Evolutionary conservation across 169 alveolate genomes (phyloP), one percentile per base, ranked within the genome.

Genomic region (Plasmodium billcollinsi): DNA sequence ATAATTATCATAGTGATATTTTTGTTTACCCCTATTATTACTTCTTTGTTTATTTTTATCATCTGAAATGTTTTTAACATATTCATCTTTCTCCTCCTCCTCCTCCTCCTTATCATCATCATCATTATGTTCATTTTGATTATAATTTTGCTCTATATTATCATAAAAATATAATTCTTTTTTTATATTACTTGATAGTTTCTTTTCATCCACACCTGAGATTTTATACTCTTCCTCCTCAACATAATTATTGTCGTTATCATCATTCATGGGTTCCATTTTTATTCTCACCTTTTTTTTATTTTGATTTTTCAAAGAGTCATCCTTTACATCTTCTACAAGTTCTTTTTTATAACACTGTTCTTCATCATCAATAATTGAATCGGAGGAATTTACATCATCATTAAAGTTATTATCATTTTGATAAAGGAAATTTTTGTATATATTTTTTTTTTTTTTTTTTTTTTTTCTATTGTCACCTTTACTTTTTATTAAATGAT

Each of bases 201-300:
- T 14, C 18, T 56, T 21, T 56, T 56, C 65, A 56, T 56, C 11
- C 3, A 4, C 21, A 2, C 18, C 24, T 18, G 18, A 15, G 2
- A 6, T 14, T 56, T 56, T 14, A 56, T 56, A 18, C 8, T 18
- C 18, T 11, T 56, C 21, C 21, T 14, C 24, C 29, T 6, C 21
- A 56, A 14, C 20, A 24, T 24, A 4, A 26, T 73, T 69, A 73
- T 29, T 56, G 24, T 52, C 62, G 14, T 52, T 12, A 26, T 73
- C 85, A 73, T 29, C 26, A 18, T 52, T 61, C 4, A 18, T 65
- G 20, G 56, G 21, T 33, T 78, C 71, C 11, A 61, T 39, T 78
- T 78, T 78, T 78, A 78, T 78, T 65, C 69, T 78, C 18, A 26
- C 62, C 11, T 65, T 65, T 49, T 78, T 78, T 65, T 75, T 14